Evolutionary conservation across 2,329 filamentous ascomycete genomes (phyloP).

Genomic region (Colletotrichum neosansevieriae): DNA sequence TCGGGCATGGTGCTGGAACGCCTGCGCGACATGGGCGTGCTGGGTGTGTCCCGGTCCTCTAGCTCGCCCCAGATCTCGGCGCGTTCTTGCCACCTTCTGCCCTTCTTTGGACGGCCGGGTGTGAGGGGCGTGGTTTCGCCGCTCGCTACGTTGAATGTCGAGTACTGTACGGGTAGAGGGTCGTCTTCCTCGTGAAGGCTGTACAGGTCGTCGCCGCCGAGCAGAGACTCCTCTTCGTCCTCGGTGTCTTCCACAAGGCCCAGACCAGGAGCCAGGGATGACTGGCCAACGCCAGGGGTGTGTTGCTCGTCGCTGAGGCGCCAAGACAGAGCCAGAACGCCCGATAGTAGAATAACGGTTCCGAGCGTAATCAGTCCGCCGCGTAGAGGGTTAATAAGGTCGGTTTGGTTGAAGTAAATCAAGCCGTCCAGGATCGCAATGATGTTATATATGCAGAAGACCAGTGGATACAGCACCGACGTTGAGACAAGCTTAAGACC

Average conservation of each 20-base stretch:
- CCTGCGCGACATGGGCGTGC: constrained; percentile 54
- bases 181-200: constrained; percentile 58
- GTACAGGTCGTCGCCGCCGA: constrained; percentile 60
- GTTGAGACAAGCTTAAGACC: constrained; percentile 96
- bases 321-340: constrained; percentile 94
- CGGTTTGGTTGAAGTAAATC: constrained; percentile 94
- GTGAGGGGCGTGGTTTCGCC: constrained; percentile 54
- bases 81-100: constrained; percentile 71
- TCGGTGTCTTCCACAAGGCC: constrained; percentile 81
- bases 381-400: constrained; percentile 79
- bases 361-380: constrained; percentile 88
- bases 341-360: constrained; percentile 85
- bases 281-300: constrained; percentile 70
- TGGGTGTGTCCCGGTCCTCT: constrained; percentile 74
- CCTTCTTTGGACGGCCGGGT: constrained; percentile 60
- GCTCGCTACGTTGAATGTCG: constrained; percentile 60
- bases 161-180: constrained; percentile 53
- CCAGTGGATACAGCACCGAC: constrained; percentile 93
- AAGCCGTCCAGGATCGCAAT: constrained; percentile 97
- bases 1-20: constrained; percentile 64
- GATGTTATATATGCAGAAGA: constrained; percentile 99
- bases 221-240: constrained; percentile 68
- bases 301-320: constrained; percentile 84
- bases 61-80: constrained; percentile 91
- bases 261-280: constrained; percentile 83